These are phyloP conservation scores for Xylariomycetidae sp. DNA, from an alignment of 2,329 filamentous ascomycete genomes.

Conservation along the genomic window DNA sequence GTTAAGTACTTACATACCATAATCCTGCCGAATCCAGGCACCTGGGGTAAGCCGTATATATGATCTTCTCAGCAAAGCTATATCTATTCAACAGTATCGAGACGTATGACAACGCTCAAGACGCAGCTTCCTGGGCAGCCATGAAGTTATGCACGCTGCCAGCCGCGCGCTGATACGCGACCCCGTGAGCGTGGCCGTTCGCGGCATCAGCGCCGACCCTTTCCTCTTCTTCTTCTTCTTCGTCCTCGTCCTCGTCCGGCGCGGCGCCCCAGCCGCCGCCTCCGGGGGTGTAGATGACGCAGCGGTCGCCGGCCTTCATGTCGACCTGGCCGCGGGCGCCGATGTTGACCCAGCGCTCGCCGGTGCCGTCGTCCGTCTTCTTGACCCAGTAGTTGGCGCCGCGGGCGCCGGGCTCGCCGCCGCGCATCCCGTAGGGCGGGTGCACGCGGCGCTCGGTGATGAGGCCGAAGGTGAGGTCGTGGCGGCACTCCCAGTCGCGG, in stretches of 20 bases:
- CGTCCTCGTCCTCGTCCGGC: slow-evolving; percentile 7
- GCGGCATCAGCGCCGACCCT: background rate
- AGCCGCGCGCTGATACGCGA: slow-evolving; percentile 11
- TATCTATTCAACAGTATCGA: no score
- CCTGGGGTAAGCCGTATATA: no score
- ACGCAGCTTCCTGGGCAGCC: slow-evolving; percentile 12
- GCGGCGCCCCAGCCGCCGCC: slow-evolving; percentile 44
- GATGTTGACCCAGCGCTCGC: slow-evolving; percentile 15
- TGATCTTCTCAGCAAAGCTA: no score
- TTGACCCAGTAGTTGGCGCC: slow-evolving; percentile 65
- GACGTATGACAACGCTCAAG: no score
- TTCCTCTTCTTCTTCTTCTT: background rate
- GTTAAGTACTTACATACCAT: no score
- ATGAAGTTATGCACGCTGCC: slow-evolving; percentile 12
- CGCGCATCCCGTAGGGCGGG: slow-evolving; percentile 64
- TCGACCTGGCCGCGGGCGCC: slow-evolving; percentile 13
- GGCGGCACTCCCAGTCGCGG: slow-evolving; percentile 65
- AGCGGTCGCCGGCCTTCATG: slow-evolving; percentile 50
- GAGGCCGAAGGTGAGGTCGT: slow-evolving; percentile 64
- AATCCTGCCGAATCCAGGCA: no score
- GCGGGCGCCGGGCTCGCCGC: slow-evolving; percentile 60
- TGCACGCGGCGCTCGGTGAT: slow-evolving; percentile 64
- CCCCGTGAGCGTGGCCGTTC: slow-evolving; percentile 2
- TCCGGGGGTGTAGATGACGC: slow-evolving; percentile 56
- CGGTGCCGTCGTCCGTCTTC: slow-evolving; percentile 12